Evolutionary conservation across 2,329 filamentous ascomycete species (phyloP), one percentile per base, ranked within the genome.

Genomic region (Xylariales sp.): DNA sequence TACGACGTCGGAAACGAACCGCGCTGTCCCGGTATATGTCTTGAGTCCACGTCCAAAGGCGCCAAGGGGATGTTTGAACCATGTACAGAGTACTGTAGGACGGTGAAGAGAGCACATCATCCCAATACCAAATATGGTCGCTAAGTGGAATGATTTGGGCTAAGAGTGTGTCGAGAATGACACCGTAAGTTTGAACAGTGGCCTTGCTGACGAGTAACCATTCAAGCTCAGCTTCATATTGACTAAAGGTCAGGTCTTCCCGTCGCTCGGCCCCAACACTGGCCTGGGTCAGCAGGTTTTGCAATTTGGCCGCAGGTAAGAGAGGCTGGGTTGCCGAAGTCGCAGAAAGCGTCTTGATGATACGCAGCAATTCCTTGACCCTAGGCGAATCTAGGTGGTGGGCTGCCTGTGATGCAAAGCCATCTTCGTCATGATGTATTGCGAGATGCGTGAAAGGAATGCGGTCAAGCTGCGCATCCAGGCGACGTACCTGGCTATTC

Each of bases 61-160:
- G 75, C 28, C 83, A 52, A 0, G 93, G 93, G 1, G 84, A 88
- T 0, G 83, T 95, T 60, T 98, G 93, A 7, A 94, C 65, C 12
- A 87, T 84, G 61, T 96, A 96, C 4, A 96, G 59, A 21, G 81
- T 83, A 47, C 86, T 90, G 53, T 84, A 87, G 33, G 79, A 74
- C 49, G 88, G 83, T 1, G 88, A 94, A 8, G 79, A 78, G 20
- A 95, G 66, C 2, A 96, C 76, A 48, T 93, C 85, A 54, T 95
- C 88, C 93, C 93, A 98, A 60, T 97, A 97, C 80, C 85, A 90
- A 17, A 95, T 83, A 50, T 95, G 89, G 47, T 95, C 83, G 51
- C 81, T 86, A 14, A 98, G 63, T 0, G 84, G 83, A 10, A 91
- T 81, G 10, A 89, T 94, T 51, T 93, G 85, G 39, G 91, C 84